Evolutionary conservation across 192 early-diverging fungal species (phyloP).

Genomic region (Entomortierella parvispora): DNA sequence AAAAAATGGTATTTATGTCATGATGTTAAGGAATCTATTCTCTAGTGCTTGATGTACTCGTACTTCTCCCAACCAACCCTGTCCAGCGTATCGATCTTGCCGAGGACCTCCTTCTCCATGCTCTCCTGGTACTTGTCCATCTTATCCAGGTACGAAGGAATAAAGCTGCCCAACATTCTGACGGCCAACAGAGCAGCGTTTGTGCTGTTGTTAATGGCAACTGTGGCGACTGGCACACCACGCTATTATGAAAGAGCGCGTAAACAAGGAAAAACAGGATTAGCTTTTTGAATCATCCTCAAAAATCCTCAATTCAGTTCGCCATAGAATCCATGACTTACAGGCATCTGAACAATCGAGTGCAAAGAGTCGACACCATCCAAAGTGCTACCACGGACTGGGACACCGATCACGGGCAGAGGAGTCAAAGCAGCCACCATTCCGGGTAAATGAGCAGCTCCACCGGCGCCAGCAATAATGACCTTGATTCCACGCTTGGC

Average conservation of each 20-base stretch:
- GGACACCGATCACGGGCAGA: constrained; percentile 98
- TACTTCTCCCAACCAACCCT: constrained; percentile 88
- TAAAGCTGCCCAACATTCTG: constrained; percentile 86
- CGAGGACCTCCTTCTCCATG: constrained; percentile 89
- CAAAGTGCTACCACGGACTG: constrained; percentile 90
- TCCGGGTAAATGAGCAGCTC: constrained; percentile 98
- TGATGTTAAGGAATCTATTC: neutral
- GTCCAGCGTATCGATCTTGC: constrained; percentile 86
- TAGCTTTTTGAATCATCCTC: neutral
- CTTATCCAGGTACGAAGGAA: constrained; percentile 78
- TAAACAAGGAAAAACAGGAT: neutral
- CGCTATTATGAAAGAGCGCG: constrained; percentile 64
- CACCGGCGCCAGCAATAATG: constrained; percentile 98
- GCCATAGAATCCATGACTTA: constrained; percentile 52
- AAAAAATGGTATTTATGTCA: neutral
- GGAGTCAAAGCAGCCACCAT: constrained; percentile 99
- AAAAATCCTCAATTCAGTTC: neutral
- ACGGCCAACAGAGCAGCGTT: constrained; percentile 96
- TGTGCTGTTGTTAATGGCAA: constrained; percentile 98
- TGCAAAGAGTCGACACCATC: constrained; percentile 98
- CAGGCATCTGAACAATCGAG: constrained; percentile 99
- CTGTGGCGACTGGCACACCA: constrained; percentile 98
- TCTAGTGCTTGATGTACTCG: constrained; percentile 51
- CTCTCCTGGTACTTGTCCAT: constrained; percentile 83
- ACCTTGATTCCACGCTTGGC: constrained; percentile 92